Evolutionary conservation across 73 alveolate species (phyloP), one percentile per base, ranked within the genome.

Genomic region (Stentor roeselii): DNA sequence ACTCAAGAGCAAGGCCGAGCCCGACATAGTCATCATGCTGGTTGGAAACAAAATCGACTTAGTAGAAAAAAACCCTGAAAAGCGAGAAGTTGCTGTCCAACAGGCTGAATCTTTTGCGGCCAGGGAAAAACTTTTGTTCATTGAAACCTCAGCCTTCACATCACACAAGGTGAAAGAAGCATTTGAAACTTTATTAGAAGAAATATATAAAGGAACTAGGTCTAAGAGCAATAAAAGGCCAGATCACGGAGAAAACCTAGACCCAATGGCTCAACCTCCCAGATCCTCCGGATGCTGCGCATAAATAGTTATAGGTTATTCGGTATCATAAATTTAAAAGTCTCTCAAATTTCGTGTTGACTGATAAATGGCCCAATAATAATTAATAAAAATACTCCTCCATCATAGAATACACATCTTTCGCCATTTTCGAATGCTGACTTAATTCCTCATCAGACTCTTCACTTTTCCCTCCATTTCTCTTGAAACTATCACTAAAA

Each of bases 31-130:
- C 31, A 95, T 96, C 42, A 93, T 93, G 92, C 94, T 96, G 39
- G 97, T 96, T 11, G 99, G 99, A 3, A 96, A 96, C 86, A 96
- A 96, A 88, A 88, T 93, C 42, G 99, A 96, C 82, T 82, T 95
- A 59, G 95, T 95, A 75, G 93, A 93, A 85, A 87, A 88, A 40
- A 86, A 90, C 80, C 94, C 96, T 34, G 83, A 61, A 59, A 82
- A 60, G 80, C 90, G 99, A 82, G 91, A 92, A 89, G 98, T 96
- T 38, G 83, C 95, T 3, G 78, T 75, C 41, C 98, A 92, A 40
- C 94, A 92, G 30, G 99, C 98, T 4, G 83, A 88, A 60, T 88
- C 88, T 82, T 91, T 93, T 75, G 99, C 99, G 6, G 50, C 82
- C 59, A 87, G 90, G 58, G 87, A 95, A 84, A 92, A 90, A 39